A percentile compares a stretch with the other conserved stretches of the same genome.
Conservation (phyloP, 768 basidiomycete species). For the Phaffia tasmanica region DNA sequence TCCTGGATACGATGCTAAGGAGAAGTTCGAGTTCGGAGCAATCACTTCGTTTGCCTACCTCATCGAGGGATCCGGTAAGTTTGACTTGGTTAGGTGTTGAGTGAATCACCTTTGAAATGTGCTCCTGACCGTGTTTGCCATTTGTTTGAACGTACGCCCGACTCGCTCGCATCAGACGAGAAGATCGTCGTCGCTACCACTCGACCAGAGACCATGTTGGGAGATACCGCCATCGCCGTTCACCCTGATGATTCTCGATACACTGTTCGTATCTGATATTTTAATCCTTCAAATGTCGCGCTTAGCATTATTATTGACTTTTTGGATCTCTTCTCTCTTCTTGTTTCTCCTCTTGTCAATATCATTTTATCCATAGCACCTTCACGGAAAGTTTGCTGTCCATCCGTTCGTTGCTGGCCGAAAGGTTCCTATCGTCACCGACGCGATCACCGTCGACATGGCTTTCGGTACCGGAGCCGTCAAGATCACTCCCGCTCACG, state of each 20-base stretch:
- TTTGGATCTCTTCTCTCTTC: background rate
- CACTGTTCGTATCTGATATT: constrained; percentile 34
- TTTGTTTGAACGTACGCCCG: background rate
- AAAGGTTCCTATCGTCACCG: constrained; percentile 74
- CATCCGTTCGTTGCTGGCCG: constrained; percentile 79
- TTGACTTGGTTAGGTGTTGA: background rate
- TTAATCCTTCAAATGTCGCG: background rate
- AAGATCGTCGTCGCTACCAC: constrained; percentile 89
- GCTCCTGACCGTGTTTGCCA: background rate
- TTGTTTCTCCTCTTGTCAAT: background rate
- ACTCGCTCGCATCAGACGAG: constrained; percentile 50
- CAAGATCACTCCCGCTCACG: constrained; percentile 97
- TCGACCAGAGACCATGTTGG: constrained; percentile 96
- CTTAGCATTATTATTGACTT: background rate
- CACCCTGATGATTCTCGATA: constrained; percentile 88
- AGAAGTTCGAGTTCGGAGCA: constrained; percentile 92
- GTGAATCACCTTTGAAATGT: background rate
- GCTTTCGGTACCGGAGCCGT: constrained; percentile 95
- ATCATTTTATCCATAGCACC: constrained; percentile 46
- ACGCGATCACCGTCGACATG: constrained; percentile 78
- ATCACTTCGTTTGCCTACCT: constrained; percentile 93
- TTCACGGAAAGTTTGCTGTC: constrained; percentile 79
- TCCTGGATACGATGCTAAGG: constrained; percentile 89
- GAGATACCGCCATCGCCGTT: constrained; percentile 92
- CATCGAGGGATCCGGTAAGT: constrained; percentile 68